These are phyloP conservation scores for Golubevia sp. DNA, from an alignment of 1,284 basidiomycete genomes.

Conservation along the genomic window DNA sequence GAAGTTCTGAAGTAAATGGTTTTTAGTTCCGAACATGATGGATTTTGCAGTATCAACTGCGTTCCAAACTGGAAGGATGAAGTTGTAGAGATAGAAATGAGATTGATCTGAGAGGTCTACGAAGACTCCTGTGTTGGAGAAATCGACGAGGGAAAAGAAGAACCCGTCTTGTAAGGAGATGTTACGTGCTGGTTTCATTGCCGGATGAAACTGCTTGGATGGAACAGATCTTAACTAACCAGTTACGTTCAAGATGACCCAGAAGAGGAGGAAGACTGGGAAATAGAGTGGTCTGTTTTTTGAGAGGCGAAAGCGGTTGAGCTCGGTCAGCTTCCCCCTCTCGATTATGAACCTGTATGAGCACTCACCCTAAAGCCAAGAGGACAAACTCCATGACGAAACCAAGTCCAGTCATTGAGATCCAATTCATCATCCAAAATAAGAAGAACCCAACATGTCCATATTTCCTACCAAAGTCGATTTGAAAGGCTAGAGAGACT, in stretches of 20 bases:
- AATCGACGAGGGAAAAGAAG: no score
- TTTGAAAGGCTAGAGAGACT: conserved; percentile 52
- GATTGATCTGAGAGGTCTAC: conserved; percentile 44
- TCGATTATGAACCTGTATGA: no score
- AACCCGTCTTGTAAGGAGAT: no score
- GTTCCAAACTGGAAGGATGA: conserved; percentile 15
- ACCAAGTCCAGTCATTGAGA: conserved; percentile 53
- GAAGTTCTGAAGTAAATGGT: conserved; percentile 28
- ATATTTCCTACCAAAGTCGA: conserved; percentile 45
- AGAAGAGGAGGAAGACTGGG: conserved; percentile 61
- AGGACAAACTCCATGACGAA: conserved; percentile 49
- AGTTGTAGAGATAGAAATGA: conserved; percentile 54
- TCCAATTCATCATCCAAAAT: conserved; percentile 32
- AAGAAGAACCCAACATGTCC: conserved; percentile 23
- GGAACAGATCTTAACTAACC: no score
- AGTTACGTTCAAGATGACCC: conserved; percentile 30
- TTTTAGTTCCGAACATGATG: conserved; percentile 56
- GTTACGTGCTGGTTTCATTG: no score
- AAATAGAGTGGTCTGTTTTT: conserved; percentile 47
- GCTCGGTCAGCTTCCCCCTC: no score
- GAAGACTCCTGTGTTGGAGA: conserved; percentile 52
- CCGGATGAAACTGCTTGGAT: no score
- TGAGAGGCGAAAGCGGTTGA: no score
- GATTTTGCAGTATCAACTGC: conserved; percentile 49
- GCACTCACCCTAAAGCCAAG: no score